These are phyloP conservation scores for Poa pratensis DNA, from an alignment of 176 grass and related monocot genomes.

Conservation along the genomic window DNA sequence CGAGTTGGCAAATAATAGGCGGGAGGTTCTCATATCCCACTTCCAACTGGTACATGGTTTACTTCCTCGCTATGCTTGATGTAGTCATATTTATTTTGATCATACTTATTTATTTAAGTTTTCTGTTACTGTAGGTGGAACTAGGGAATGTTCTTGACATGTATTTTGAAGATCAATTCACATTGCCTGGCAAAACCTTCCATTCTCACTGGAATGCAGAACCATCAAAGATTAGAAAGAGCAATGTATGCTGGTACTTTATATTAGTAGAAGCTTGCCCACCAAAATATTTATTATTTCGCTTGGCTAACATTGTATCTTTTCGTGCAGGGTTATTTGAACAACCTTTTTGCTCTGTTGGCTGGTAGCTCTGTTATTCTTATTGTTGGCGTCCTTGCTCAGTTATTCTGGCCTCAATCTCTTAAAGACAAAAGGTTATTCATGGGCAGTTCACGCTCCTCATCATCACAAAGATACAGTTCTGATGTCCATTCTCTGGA, in stretches of 20 bases:
- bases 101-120: conserved; percentile 22
- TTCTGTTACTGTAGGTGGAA: conserved; percentile 59
- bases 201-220: conserved; percentile 53
- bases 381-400: conserved; percentile 56
- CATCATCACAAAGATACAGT: conserved; percentile 50
- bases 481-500: conserved; percentile 53
- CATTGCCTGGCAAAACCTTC: conserved; percentile 73
- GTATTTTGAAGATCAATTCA: conserved; percentile 95
- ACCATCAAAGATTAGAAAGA: conserved; percentile 60
- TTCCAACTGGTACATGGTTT: conserved; percentile 85
- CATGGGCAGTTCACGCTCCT: conserved; percentile 42
- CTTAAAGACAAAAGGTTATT: conserved; percentile 51
- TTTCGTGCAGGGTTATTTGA: conserved; percentile 63
- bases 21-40: conserved; percentile 86
- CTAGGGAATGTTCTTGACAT: conserved; percentile 82
- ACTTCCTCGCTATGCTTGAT: conserved; percentile 20
- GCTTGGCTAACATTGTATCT: neutral
- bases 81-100: conserved; percentile 4
- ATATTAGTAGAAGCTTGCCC: neutral
- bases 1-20: conserved; percentile 65
- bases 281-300: neutral
- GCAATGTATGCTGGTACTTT: conserved; percentile 53
- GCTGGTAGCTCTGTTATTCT: conserved; percentile 66
- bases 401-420: conserved; percentile 55
- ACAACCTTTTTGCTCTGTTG: conserved; percentile 55